Evolutionary conservation across 345 rosid genomes (phyloP).

Genomic region (Psidium guajava): DNA sequence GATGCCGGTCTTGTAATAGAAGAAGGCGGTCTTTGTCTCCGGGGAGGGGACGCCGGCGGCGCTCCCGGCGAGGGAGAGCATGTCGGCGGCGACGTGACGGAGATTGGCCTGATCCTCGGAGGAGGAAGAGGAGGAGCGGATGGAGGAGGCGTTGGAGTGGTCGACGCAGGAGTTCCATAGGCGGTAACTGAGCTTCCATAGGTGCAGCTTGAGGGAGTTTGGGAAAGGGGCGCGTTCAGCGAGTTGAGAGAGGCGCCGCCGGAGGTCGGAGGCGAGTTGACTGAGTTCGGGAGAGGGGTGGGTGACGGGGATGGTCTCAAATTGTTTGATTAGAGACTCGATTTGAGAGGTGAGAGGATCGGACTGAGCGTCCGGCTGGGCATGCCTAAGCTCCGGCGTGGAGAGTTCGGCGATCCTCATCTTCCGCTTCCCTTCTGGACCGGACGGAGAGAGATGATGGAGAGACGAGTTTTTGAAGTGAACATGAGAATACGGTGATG

Average conservation of each 20-base stretch:
- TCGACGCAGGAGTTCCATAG: conserved; percentile 97
- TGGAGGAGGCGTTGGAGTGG: conserved; percentile 47
- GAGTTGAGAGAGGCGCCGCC: conserved; percentile 40
- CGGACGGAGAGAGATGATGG: conserved; percentile 3
- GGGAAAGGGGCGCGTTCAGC: conserved; percentile 50
- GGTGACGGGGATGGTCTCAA: conserved; percentile 21
- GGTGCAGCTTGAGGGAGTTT: conserved; percentile 51
- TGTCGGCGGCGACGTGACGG: conserved; percentile 79
- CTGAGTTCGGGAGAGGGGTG: conserved; percentile 19
- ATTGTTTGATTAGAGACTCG: conserved; percentile 50
- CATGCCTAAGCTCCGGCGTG: conserved; percentile 41
- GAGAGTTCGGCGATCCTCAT: conserved; percentile 87
- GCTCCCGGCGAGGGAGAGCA: conserved; percentile 57
- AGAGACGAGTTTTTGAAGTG: neutral
- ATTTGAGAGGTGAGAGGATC: conserved; percentile 43
- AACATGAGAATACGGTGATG: neutral
- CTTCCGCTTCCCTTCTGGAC: neutral
- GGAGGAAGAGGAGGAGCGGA: conserved; percentile 20
- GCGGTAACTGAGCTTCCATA: conserved; percentile 90
- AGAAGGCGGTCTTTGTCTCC: conserved; percentile 52
- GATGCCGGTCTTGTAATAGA: conserved; percentile 72
- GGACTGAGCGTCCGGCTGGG: conserved; percentile 10
- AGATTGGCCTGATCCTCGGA: conserved; percentile 29
- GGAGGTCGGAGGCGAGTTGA: conserved; percentile 41
- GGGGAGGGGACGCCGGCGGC: conserved; percentile 73